Base-by-base conservation (phyloP, 2,329 filamentous ascomycete genomes). In the Penicillium italicum region DNA sequence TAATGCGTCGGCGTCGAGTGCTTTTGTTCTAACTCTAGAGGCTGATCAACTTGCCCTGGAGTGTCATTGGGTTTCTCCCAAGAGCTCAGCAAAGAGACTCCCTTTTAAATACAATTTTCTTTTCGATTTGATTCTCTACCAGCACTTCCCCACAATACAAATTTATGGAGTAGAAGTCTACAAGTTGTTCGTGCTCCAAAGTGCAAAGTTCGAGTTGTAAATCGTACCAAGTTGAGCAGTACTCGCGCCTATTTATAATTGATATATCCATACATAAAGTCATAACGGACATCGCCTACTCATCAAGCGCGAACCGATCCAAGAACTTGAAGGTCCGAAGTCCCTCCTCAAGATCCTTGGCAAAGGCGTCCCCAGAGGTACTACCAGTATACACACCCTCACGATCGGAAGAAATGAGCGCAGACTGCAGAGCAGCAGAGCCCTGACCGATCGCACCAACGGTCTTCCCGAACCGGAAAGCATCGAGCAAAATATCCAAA, bases 391-490 rank as follows among this genome's bases (percentile, higher is more conserved):
- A 69, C 7, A 79, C 76, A 43, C 76, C 75, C 1, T 70, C 65
- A 0, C 70, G 66, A 0, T 64, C 57, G 3, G 58, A 53, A 12
- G 64, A 64, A 47, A 87, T 79, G 1, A 79, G 79, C 0, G 77
- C 77, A 12, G 69, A 71, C 1, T 68, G 59, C 6, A 82, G 70
- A 4, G 77, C 70, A 20, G 55, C 50, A n/a, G 62, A 72, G 0
- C 72, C 72, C 12, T 65, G 70, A 1, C 85, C 86, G 1, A 89
- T 61, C 28, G 81, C 82, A 14, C 77, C 86, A 24, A 90, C 75
- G 0, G 88, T 85, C 77, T 91, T 91, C 4, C 86, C 87, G 77
- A 85, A 90, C 24, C 82, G 76, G 73, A 84, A 90, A 0, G 79
- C 82, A 65, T 86, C 82, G 16, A 77, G 68, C 18, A 89, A 69